Evolutionary conservation across 2,329 filamentous ascomycete genomes (phyloP).

Genomic region (Trichoderma citrinoviride): DNA sequence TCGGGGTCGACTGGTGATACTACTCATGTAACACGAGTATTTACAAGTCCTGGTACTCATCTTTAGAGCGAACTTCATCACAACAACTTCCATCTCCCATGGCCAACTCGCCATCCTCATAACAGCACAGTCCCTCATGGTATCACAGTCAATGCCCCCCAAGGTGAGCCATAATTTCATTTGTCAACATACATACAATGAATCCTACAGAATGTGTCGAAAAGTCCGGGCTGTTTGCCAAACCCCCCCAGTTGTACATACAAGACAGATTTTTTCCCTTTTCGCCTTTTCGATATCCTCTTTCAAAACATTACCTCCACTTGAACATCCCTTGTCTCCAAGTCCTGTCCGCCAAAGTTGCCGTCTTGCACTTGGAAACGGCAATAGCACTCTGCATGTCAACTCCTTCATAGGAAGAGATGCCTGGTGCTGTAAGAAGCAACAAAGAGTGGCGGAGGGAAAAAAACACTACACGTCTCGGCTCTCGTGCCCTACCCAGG

Average conservation of each 20-base stretch:
- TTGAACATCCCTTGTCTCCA: no score
- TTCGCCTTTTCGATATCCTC: not conserved
- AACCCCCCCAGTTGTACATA: slow-evolving; percentile 10
- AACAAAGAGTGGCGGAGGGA: not conserved
- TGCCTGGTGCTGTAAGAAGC: not conserved
- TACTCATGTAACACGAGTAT: no score
- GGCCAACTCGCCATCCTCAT: no score
- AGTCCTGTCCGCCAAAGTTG: not conserved
- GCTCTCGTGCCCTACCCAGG: not conserved
- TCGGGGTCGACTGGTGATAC: no score
- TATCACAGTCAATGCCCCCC: not conserved
- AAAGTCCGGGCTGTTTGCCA: not conserved
- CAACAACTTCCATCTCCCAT: no score
- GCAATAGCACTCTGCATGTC: not conserved
- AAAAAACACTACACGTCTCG: not conserved
- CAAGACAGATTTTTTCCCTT: not conserved
- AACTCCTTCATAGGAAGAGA: no score
- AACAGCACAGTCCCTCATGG: no score
- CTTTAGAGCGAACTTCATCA: no score
- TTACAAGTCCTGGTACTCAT: no score
- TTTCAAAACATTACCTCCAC: not conserved
- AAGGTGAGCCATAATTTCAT: not conserved
- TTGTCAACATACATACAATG: not conserved
- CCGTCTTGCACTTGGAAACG: not conserved
- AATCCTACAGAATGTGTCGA: not conserved